phyloP scores from a whole-genome alignment of 2,329 filamentous ascomycete species.

The Colletotrichum paranaense region DNA sequence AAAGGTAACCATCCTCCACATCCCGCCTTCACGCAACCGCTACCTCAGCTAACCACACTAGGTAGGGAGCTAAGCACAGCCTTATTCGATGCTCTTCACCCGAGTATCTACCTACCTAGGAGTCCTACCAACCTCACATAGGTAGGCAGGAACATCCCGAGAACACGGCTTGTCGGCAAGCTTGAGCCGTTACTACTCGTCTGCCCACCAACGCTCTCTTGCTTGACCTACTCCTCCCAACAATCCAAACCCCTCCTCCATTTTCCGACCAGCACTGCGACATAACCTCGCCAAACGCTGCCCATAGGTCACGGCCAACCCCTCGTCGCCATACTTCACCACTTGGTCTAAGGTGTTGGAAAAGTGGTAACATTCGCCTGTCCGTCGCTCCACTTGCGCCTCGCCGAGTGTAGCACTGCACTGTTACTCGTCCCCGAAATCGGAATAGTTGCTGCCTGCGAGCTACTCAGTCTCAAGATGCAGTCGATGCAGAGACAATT shows the following conservation, averaged over 20 bases:
- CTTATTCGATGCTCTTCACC: background rate
- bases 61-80: background rate
- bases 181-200: background rate
- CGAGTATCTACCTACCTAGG: background rate
- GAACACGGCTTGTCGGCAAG: background rate
- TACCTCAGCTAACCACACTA: background rate
- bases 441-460: background rate
- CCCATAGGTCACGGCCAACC: background rate
- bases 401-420: background rate
- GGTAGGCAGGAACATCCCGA: background rate
- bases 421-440: background rate
- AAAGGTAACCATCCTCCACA: background rate
- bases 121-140: background rate
- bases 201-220: background rate
- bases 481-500: slow-evolving; percentile 80
- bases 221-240: background rate
- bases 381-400: background rate
- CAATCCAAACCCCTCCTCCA: slow-evolving; percentile 5
- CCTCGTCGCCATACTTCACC: background rate
- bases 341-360: background rate
- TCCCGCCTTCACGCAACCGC: background rate
- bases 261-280: background rate
- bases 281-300: background rate
- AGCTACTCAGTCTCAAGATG: slow-evolving; percentile 58
- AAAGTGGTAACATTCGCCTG: background rate